Evolutionary conservation across 805 yeast species (phyloP), one percentile per base, ranked within the genome.

Genomic region (Cyberlindnera amylophila): DNA sequence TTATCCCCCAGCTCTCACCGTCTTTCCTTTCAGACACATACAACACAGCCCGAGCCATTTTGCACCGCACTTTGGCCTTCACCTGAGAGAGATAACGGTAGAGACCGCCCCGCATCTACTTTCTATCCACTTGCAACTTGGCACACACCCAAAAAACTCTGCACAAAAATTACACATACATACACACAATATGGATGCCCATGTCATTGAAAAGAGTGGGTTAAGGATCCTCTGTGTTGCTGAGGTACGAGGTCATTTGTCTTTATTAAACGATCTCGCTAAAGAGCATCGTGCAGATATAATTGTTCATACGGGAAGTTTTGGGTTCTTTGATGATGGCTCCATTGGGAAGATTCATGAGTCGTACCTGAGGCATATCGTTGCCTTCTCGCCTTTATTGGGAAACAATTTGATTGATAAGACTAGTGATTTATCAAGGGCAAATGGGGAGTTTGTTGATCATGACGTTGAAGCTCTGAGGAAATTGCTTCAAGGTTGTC

Each of bases 301-400:
- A 17, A 71, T 83, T 21, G 67, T 83, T 12, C 89, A 83, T 55
- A 79, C 87, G 4, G 90, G 91, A n/a, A 81, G 79, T 46, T 84
- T 83, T 65, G 95, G 95, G 11, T 82, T 85, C 57, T 77, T 84
- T 63, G 85, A 83, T 53, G 63, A 63, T 28, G 74, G 71, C 14
- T 75, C 84, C 33, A 69, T 82, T 6, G 65, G 61, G 17, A 64
- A 67, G 53, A 80, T 77, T 43, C 74, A 74, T 57, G 81, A 72
- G 54, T 77, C 71, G 38, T 81, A 76, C 53, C 62, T 77, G 34
- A 73, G 85, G 48, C 85, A 80, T 52, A 74, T 83, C 26, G 83
- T 82, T 11, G 82, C 81, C 44, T 81, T 80, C 51, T 78, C 81
- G 38, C 81, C 83, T 9, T 65, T 81, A 15, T 55, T 83, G 21